Evolutionary conservation across 495 filamentous ascomycete species (phyloP).

Genomic region (Podospora sp.): DNA sequence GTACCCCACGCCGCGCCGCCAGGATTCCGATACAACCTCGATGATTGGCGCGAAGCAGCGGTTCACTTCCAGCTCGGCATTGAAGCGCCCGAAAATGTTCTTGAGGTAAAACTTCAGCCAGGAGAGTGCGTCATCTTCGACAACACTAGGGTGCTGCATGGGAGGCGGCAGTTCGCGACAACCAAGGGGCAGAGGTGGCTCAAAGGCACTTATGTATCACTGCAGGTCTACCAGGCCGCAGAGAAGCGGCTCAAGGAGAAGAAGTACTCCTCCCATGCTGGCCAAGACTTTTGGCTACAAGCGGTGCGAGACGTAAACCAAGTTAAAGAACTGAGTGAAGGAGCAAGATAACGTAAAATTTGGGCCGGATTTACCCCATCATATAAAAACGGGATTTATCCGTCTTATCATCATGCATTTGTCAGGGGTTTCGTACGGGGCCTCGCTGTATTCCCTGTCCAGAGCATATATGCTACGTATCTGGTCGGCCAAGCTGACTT

Average conservation of each 20-base stretch:
- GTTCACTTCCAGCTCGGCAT: conserved; percentile 49
- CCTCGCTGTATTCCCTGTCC: too few relatives aligned
- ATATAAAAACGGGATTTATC: too few relatives aligned
- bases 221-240: conserved; percentile 58
- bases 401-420: too few relatives aligned
- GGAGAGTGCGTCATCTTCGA: conserved; percentile 88
- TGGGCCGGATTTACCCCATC: too few relatives aligned
- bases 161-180: conserved; percentile 67
- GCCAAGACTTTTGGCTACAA: too few relatives aligned
- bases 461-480: not conserved
- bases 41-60: conserved; percentile 44
- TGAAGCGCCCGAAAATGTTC: conserved; percentile 53
- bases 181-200: conserved; percentile 70
- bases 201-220: conserved; percentile 80
- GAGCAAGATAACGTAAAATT: too few relatives aligned
- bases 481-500: not conserved
- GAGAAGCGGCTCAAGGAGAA: conserved; percentile 45
- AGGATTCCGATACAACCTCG: conserved; percentile 15
- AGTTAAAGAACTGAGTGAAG: too few relatives aligned
- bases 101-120: conserved; percentile 70
- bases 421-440: too few relatives aligned
- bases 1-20: too few relatives aligned
- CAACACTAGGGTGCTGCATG: conserved; percentile 79
- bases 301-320: too few relatives aligned
- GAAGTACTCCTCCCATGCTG: not conserved